Evolutionary conservation across 202 grass and related monocot genomes (phyloP), one percentile per base, ranked within the genome.

Genomic region (Panicum virgatum): DNA sequence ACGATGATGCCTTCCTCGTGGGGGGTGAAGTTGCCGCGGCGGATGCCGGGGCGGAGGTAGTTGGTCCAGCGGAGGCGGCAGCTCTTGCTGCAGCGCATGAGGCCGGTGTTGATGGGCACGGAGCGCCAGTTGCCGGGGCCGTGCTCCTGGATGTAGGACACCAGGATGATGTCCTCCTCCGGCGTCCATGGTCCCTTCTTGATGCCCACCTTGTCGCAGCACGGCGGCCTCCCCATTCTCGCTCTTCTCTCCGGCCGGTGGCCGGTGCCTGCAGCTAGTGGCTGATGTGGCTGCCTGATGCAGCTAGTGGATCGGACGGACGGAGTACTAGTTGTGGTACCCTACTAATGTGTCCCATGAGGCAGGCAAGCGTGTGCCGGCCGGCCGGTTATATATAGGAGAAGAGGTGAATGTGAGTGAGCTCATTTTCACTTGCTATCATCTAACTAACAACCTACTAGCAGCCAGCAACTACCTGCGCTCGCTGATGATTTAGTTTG

Each of bases 161-260:
- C 87, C 44, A 97, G 85, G 79, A 97, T 85, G 62, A 94, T 88
- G 81, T 97, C 94, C 84, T 97, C 94, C 84, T 97, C 94, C 26
- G 94, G 94, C 27, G 94, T 97, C 94, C 94, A 97, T 14, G 94
- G 94, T 8, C 94, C 94, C 69, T 92, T 97, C 83, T 97, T 97
- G 73, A 97, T 86, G 9, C 91, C 85, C 20, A 80, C 85, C 76
- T 88, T 94, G 76, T 97, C 85, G 84, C 94, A 97, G 83, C 94
- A 97, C 76, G 94, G 89, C 63, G 89, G 87, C 72, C 94, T 84
- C 34, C 91, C 89, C 94, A n/a, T n/a, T n/a, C n/a, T 18, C 47
- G 3, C 15, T 13, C 13, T 10, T 7, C 18, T 14, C n/a, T 5
- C 59, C 26, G 59, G 12, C 59, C 12, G 60, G n/a, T n/a, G n/a